Conservation (phyloP, 441 rosid species). For the Eutrema salsugineum region DNA sequence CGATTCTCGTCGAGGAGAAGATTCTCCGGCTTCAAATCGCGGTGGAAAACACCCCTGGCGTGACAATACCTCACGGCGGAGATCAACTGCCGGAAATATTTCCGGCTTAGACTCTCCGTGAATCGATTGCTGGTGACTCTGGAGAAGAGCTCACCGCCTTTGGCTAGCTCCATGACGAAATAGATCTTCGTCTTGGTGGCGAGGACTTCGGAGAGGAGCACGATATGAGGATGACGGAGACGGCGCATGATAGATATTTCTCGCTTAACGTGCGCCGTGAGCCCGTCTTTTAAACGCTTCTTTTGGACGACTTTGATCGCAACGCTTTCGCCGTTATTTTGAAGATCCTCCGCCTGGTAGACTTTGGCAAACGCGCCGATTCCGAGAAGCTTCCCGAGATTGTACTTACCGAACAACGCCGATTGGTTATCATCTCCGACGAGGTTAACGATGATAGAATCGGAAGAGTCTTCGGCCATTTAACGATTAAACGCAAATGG, state of each 20-base stretch:
- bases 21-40: conserved; percentile 45
- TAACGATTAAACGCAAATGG: background rate
- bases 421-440: conserved; percentile 28
- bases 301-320: conserved; percentile 50
- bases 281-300: conserved; percentile 33
- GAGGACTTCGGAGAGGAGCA: conserved; percentile 33
- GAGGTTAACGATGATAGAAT: conserved; percentile 28
- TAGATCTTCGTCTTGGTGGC: conserved; percentile 38
- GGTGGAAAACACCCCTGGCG: conserved; percentile 36
- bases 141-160: conserved; percentile 37
- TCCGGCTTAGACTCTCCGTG: conserved; percentile 45
- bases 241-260: conserved; percentile 42
- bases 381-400: conserved; percentile 39
- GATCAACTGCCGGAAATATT: conserved; percentile 46
- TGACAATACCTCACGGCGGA: conserved; percentile 52
- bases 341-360: conserved; percentile 38
- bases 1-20: conserved; percentile 36
- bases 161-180: conserved; percentile 37
- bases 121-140: conserved; percentile 39
- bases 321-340: conserved; percentile 36
- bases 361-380: conserved; percentile 52
- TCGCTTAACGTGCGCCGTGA: conserved; percentile 39
- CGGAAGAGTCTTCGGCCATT: conserved; percentile 30
- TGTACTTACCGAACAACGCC: conserved; percentile 42
- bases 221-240: conserved; percentile 32